Evolutionary conservation across 139 green algal species (phyloP).

Genomic region (Volvox reticuliferus): DNA sequence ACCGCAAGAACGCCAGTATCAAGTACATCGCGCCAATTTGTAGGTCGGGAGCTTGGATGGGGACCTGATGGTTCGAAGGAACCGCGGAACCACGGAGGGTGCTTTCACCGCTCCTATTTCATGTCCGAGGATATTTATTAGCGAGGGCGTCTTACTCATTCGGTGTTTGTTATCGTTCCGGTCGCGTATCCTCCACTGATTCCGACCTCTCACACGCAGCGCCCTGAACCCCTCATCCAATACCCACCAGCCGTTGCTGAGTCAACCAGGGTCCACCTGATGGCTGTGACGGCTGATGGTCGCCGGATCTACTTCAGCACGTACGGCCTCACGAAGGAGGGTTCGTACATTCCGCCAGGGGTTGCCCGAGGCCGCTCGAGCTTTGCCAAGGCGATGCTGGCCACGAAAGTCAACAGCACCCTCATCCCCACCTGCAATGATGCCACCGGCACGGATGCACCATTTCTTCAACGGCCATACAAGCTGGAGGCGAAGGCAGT

Average conservation of each 20-base stretch:
- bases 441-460: background rate
- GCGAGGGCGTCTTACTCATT: too few species aligned
- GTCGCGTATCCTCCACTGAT: too few species aligned
- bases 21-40: conserved; percentile 83
- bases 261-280: conserved; percentile 85
- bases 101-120: too few species aligned
- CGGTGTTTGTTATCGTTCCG: too few species aligned
- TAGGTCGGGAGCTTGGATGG: conserved; percentile 25
- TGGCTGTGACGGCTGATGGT: conserved; percentile 90
- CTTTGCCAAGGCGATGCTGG: background rate
- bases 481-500: conserved; percentile 70
- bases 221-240: too few species aligned
- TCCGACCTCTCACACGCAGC: too few species aligned
- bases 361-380: background rate
- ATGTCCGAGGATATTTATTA: too few species aligned
- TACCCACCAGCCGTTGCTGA: conserved; percentile 68
- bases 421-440: too few species aligned
- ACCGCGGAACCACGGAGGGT: too few species aligned
- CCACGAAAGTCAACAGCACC: background rate
- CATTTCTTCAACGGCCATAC: conserved; percentile 52
- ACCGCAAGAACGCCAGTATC: conserved; percentile 72
- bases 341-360: conserved; percentile 2
- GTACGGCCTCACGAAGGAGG: background rate
- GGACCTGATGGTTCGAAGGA: too few species aligned
- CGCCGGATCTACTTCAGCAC: conserved; percentile 89